These are phyloP conservation scores for Anthoceros angustus DNA, from an alignment of 225 moss, liverwort and hornwort genomes.

Conservation along the genomic window DNA sequence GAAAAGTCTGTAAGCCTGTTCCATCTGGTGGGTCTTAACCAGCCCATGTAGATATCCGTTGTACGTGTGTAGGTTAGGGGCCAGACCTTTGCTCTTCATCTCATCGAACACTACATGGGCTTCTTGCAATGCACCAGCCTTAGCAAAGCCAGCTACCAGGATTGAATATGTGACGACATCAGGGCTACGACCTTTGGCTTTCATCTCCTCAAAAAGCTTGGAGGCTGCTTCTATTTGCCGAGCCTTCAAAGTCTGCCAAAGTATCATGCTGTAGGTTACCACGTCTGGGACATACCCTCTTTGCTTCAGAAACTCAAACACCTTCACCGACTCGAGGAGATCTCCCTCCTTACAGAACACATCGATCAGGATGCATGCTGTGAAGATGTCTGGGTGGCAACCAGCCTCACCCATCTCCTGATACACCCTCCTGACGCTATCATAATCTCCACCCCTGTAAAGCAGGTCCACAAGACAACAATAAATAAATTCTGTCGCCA, in stretches of 20 bases:
- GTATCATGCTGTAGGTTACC: not conserved
- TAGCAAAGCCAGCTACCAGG: not conserved
- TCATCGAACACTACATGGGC: slow-evolving; percentile 7
- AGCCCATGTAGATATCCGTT: not conserved
- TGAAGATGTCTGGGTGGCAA: not conserved
- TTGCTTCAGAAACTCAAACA: not conserved
- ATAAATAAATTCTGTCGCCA: not conserved
- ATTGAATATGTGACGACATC: not conserved
- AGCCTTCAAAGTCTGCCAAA: not conserved
- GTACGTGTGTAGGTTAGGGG: slow-evolving; percentile 6
- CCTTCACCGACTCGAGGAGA: not conserved
- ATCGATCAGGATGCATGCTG: not conserved
- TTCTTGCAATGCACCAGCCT: not conserved
- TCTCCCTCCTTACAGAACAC: not conserved
- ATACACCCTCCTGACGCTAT: not conserved
- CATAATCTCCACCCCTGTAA: not conserved
- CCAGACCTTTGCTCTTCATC: slow-evolving; percentile 10
- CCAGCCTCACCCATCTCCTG: slow-evolving; percentile 1
- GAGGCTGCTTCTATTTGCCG: not conserved
- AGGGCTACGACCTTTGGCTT: not conserved
- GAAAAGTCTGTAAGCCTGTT: not conserved
- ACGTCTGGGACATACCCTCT: not conserved
- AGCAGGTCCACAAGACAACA: not conserved
- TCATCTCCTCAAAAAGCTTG: slow-evolving; percentile 3
- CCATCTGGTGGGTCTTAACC: not conserved